These are phyloP conservation scores for Bipolaris oryzae DNA, from an alignment of 2,329 filamentous ascomycete species.

Conservation along the genomic window DNA sequence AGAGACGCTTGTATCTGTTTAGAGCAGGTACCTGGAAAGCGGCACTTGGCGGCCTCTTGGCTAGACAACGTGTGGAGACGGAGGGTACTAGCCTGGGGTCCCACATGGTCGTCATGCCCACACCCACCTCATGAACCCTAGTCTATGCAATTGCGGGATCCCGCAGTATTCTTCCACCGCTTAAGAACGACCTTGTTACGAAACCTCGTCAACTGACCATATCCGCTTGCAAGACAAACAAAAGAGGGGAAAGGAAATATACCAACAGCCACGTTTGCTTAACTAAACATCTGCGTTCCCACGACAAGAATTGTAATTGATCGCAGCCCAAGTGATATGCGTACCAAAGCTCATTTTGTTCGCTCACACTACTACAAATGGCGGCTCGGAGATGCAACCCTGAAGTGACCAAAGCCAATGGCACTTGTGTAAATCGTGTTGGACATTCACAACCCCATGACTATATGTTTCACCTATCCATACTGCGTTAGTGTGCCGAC, in stretches of 20 bases:
- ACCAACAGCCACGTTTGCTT: not conserved
- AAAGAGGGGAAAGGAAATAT: not conserved
- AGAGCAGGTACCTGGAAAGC: not conserved
- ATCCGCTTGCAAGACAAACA: too few species aligned
- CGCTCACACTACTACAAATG: not conserved
- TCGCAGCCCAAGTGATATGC: not conserved
- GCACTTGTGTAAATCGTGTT: not conserved
- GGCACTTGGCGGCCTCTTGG: slow-evolving; percentile 3
- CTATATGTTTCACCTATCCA: not conserved
- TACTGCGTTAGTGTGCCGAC: slow-evolving; percentile 1
- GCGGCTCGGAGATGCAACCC: not conserved
- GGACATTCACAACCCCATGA: not conserved
- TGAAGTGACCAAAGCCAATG: not conserved
- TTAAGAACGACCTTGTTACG: slow-evolving; percentile 99
- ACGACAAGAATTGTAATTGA: not conserved
- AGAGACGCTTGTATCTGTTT: slow-evolving; percentile 5
- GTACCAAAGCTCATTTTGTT: not conserved
- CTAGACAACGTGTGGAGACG: slow-evolving; percentile 6
- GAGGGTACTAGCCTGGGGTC: not conserved
- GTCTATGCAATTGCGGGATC: not conserved
- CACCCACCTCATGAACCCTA: slow-evolving; percentile 1
- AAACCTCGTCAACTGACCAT: slow-evolving; percentile 82
- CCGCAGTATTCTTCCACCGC: slow-evolving; percentile 74
- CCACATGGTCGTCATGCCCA: not conserved
- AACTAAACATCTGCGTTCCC: not conserved